Base-by-base conservation (phyloP, 192 early-diverging fungal species). In the Linnemannia hyalina region DNA sequence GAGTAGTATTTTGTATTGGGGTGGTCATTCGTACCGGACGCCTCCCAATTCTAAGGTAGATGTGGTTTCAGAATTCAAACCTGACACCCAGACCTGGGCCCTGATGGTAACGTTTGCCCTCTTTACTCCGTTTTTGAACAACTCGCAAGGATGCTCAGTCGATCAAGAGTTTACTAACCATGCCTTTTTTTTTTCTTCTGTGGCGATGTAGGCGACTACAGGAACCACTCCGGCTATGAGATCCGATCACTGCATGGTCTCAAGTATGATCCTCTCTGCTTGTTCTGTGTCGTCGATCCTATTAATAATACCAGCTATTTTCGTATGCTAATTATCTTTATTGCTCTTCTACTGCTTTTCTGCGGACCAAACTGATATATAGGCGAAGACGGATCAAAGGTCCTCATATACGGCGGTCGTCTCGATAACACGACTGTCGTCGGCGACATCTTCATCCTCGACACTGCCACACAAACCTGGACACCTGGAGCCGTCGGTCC, bases 191-290 rank as follows among this genome's bases (percentile, higher is more conserved):
- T 49, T 49, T 49, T 18, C 16, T 18, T 15, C 15, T 49, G 4
- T 2, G 47, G 4, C 13, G 6, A 23, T 22, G 23, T n/a, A 70
- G 69, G 20, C 9, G 18, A 70, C 69, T 38, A n/a, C 69, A 41
- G 69, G 69, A 35, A 41, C 40, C 23, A 22, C 38, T 7, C 69
- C 69, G 8, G 26, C 68, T 1, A 41, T 42, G 35, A 18, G 69
- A 70, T 23, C 35, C 35, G 69, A 70, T 16, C 69, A 70, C 69
- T 70, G 69, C 69, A 70, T 70, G 69, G 69, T 22, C 22, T 2
- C 41, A 42, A 41, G 69, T 70, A 42, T 2, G 69, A 4, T 32
- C 7, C 9, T 55, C 35, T 38, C 3, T 49, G 16, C 16, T 49
- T 49, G 4, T 49, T n/a, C n/a, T 18, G 35, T 35, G 35, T 35